These are phyloP conservation scores for Agarophyton chilense DNA, from an alignment of 23 red algal genomes.

Conservation along the genomic window DNA sequence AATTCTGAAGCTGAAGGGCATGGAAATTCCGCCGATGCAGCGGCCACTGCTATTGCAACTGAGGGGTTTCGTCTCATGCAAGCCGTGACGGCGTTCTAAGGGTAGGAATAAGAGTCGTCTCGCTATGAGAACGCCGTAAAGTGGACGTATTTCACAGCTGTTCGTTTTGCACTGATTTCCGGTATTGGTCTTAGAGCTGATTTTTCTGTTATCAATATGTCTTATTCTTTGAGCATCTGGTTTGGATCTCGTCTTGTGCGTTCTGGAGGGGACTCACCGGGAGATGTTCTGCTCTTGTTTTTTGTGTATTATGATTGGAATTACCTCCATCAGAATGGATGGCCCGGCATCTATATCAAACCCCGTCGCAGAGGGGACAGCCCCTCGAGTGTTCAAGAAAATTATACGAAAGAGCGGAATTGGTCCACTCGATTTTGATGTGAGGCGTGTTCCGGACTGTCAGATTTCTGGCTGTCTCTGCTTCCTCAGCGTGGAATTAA, in stretches of 20 bases:
- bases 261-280: constrained; percentile 13
- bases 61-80: constrained; percentile 71
- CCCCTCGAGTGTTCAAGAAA: constrained; percentile 76
- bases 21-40: constrained; percentile 57
- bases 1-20: constrained; percentile 27
- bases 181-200: constrained; percentile 45
- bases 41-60: constrained; percentile 45
- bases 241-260: constrained; percentile 17
- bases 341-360: constrained; percentile 65
- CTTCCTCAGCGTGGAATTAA: constrained; percentile 78
- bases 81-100: constrained; percentile 67
- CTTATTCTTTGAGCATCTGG: constrained; percentile 30
- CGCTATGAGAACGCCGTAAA: constrained; percentile 47
- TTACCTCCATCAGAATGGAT: constrained; percentile 73
- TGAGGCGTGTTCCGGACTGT: neutral
- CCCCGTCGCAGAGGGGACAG: constrained; percentile 56
- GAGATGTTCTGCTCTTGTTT: constrained; percentile 74
- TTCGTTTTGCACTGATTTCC: constrained; percentile 12
- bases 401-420: constrained; percentile 63
- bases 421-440: constrained; percentile 48
- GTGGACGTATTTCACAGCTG: constrained; percentile 24
- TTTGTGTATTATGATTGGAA: constrained; percentile 67
- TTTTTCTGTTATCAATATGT: neutral
- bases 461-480: constrained; percentile 23
- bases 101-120: constrained; percentile 55